phyloP scores from a whole-genome alignment of 1,139 yeast genomes.

The Candida buenavistaensis region DNA sequence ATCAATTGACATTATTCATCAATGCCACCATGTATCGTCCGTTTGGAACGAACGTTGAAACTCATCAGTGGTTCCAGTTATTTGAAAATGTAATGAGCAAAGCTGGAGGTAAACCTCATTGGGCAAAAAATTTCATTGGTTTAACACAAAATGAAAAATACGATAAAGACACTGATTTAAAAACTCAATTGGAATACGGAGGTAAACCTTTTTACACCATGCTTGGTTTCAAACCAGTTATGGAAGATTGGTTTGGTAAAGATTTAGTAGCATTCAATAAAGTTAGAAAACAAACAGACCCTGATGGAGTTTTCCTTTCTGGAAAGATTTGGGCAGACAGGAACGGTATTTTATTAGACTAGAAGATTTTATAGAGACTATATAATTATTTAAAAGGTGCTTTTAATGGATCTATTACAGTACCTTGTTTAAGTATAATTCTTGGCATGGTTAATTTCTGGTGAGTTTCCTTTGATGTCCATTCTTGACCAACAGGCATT shows the following conservation, averaged over 20 bases:
- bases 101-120: constrained; percentile 93
- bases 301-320: constrained; percentile 75
- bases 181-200: constrained; percentile 40
- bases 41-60: constrained; percentile 70
- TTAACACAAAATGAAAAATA: constrained; percentile 25
- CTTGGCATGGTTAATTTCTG: constrained; percentile 89
- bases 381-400: constrained; percentile 64
- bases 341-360: constrained; percentile 63
- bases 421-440: constrained; percentile 82
- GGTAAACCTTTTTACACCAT: constrained; percentile 65
- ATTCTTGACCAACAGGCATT: constrained; percentile 97
- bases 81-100: constrained; percentile 77
- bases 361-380: too few relatives aligned
- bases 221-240: constrained; percentile 73
- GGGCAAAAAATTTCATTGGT: constrained; percentile 98
- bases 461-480: constrained; percentile 88
- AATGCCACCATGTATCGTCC: constrained; percentile 98
- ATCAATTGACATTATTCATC: constrained; percentile 80
- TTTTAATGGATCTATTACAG: constrained; percentile 86
- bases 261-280: constrained; percentile 60
- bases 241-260: constrained; percentile 80
- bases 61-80: constrained; percentile 77
- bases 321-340: constrained; percentile 77
- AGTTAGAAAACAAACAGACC: constrained; percentile 70
- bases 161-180: constrained; percentile 32